A percentile compares a stretch with the other conserved stretches of the same genome.
Evolutionary conservation across 257 asterid genomes (phyloP).

Genomic region (Osmanthus fragrans): DNA sequence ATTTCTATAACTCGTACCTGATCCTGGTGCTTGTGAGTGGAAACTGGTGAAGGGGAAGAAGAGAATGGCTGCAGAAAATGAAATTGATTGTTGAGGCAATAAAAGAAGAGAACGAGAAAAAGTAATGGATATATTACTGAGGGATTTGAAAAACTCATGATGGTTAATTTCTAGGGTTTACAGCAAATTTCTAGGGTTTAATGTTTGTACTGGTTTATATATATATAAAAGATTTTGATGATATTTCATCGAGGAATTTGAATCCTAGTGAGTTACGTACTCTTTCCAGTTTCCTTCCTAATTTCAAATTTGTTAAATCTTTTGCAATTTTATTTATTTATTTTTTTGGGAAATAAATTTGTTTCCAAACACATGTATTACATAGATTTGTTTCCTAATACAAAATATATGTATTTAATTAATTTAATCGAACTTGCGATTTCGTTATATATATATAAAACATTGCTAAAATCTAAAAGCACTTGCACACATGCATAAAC

Average conservation of each 20-base stretch:
- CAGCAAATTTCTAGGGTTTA: background rate
- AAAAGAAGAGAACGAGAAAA: slow-evolving; percentile 19
- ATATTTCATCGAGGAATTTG: background rate
- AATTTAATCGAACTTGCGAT: too few species aligned
- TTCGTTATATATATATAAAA: too few species aligned
- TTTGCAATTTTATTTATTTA: too few species aligned
- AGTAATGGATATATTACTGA: slow-evolving; percentile 10
- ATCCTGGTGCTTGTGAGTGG: slow-evolving; percentile 21
- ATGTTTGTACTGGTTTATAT: background rate
- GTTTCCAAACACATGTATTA: too few species aligned
- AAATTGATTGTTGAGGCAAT: slow-evolving; percentile 30
- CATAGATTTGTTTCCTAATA: too few species aligned
- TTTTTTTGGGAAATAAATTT: too few species aligned
- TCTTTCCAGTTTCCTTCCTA: background rate
- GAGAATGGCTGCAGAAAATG: slow-evolving; percentile 28
- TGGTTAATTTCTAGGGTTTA: background rate
- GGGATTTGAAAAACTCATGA: background rate
- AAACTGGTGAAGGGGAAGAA: background rate
- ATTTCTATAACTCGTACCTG: background rate
- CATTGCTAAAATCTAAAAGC: too few species aligned
- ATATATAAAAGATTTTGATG: background rate
- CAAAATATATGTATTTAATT: too few species aligned
- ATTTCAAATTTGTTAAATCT: background rate
- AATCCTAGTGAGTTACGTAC: background rate
- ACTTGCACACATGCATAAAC: too few species aligned